A percentile compares a stretch with the other conserved stretches of the same genome.
phyloP scores from a whole-genome alignment of 768 basidiomycete genomes.

The Terana coerulea region DNA sequence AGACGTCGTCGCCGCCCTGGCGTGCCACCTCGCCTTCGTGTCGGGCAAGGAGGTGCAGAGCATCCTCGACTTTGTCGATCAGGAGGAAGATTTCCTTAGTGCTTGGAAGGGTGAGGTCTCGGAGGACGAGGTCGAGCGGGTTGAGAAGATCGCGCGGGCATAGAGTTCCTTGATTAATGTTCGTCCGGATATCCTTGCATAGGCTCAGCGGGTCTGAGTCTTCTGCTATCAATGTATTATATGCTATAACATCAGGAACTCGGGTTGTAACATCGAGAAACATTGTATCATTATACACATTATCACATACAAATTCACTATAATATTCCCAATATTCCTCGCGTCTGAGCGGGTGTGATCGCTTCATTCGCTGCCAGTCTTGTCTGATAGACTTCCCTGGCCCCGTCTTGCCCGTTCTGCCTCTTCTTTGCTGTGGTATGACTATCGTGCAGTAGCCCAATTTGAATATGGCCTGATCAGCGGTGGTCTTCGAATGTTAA shows the following conservation, averaged over 20 bases:
- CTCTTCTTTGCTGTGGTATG: too few species aligned
- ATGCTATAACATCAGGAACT: background rate
- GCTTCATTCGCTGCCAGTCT: too few species aligned
- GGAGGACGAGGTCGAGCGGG: conserved; percentile 23
- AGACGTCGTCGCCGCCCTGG: conserved; percentile 27
- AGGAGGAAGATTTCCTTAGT: conserved; percentile 21
- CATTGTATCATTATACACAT: background rate
- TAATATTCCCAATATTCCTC: background rate
- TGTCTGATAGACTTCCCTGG: too few species aligned
- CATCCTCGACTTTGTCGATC: conserved; percentile 22
- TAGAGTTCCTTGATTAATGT: conserved; percentile 19
- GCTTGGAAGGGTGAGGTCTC: conserved; percentile 29
- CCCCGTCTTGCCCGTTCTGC: too few species aligned
- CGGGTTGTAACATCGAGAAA: background rate
- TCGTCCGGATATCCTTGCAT: background rate
- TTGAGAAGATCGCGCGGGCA: conserved; percentile 23
- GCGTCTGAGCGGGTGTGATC: background rate
- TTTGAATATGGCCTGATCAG: too few species aligned
- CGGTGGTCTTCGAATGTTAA: too few species aligned
- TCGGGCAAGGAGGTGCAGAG: conserved; percentile 19
- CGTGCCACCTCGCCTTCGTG: conserved; percentile 27
- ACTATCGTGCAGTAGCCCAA: too few species aligned
- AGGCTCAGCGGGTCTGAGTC: too few species aligned
- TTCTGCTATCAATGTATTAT: too few species aligned
- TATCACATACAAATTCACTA: background rate